Percentiles rank a stretch among this genome's conserved stretches.
Conservation (phyloP, 2,329 filamentous ascomycete species). For the Periconia digitata region DNA sequence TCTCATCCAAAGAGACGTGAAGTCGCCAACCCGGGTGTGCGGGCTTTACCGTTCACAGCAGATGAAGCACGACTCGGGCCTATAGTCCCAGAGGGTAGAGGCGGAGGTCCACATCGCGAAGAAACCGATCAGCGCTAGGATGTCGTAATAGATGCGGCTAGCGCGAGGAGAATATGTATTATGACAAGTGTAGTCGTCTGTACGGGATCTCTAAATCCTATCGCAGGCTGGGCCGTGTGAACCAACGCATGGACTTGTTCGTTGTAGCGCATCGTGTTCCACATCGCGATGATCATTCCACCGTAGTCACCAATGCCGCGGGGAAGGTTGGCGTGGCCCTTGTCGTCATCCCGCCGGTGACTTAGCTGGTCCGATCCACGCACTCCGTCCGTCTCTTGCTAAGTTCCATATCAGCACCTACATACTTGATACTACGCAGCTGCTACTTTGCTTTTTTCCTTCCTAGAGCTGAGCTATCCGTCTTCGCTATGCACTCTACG, state of each 20-base stretch:
- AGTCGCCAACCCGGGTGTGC: no score
- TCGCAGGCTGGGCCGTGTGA: conserved; percentile 12
- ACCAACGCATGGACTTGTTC: background rate
- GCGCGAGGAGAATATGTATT: background rate
- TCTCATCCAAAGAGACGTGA: no score
- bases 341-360: conserved; percentile 5
- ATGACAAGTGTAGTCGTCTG: background rate
- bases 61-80: background rate
- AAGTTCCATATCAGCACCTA: no score
- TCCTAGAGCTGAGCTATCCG: no score
- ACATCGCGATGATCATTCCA: background rate
- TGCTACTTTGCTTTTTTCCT: no score
- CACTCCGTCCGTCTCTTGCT: background rate
- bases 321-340: background rate
- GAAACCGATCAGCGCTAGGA: conserved; percentile 3
- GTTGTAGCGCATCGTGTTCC: background rate
- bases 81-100: background rate
- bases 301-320: background rate
- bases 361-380: background rate
- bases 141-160: conserved; percentile 5
- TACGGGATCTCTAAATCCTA: conserved; percentile 12
- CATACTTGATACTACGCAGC: no score
- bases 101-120: background rate
- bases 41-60: no score
- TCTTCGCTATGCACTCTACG: no score